These are phyloP conservation scores for Sorghum bicolor DNA, from an alignment of 176 grass and related monocot species.

Conservation along the genomic window Sorghum_bicolor_NCBIv3 NC_012872.2:73139501-73140000, in stretches of 20 bases:
- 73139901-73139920: too few species aligned
- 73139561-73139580: conserved; percentile 80
- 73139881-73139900: too few species aligned
- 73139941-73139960: too few species aligned
- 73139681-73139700: background rate
- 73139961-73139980: too few species aligned
- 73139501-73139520: conserved; percentile 71
- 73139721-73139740: background rate
- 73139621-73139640: background rate
- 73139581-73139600: conserved; percentile 34
- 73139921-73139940: too few species aligned
- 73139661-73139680: background rate
- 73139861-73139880: background rate
- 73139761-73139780: background rate
- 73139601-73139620: background rate
- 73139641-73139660: background rate
- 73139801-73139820: background rate
- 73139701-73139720: background rate
- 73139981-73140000: too few species aligned
- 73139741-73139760: background rate
- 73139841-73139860: background rate
- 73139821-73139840: background rate
- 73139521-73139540: conserved; percentile 79
- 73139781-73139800: background rate
- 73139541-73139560: conserved; percentile 42